phyloP scores from a whole-genome alignment of 2,329 filamentous ascomycete genomes.

The Orbilia quercus region DNA sequence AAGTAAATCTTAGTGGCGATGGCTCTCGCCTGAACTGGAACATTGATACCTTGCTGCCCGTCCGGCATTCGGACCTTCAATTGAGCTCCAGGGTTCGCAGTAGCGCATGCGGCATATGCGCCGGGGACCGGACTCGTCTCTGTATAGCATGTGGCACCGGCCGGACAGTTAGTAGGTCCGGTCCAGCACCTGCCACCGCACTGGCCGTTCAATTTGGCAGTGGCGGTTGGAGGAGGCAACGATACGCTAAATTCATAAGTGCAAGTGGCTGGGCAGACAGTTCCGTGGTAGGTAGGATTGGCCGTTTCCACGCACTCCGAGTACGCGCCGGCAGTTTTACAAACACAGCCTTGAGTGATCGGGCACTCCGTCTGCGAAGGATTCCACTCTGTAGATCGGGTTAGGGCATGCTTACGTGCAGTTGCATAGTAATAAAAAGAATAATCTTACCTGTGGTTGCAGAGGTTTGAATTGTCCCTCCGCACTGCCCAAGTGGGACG shows the following conservation, averaged over 20 bases:
- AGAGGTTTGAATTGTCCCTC: conserved; percentile 7
- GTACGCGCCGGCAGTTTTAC: conserved; percentile 13
- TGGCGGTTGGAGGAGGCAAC: conserved; percentile 27
- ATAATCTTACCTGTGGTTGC: conserved; percentile 23
- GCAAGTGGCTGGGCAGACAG: conserved; percentile 23
- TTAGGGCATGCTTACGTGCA: neutral
- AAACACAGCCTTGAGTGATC: conserved; percentile 14
- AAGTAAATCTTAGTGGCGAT: conserved; percentile 26
- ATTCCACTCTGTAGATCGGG: conserved; percentile 23
- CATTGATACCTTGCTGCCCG: conserved; percentile 13
- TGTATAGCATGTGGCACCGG: conserved; percentile 25
- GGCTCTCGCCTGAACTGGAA: conserved; percentile 18
- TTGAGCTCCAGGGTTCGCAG: conserved; percentile 5
- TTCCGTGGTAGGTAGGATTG: conserved; percentile 4
- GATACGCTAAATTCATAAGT: conserved; percentile 27
- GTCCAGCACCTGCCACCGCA: conserved; percentile 42
- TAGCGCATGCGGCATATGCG: conserved; percentile 25
- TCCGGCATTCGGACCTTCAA: conserved; percentile 11
- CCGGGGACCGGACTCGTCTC: conserved; percentile 30
- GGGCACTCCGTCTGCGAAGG: conserved; percentile 19
- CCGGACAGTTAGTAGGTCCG: conserved; percentile 41
- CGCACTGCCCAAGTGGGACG: conserved; percentile 35
- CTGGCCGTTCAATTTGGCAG: conserved; percentile 24
- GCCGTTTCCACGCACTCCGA: conserved; percentile 14
- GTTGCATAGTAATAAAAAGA: neutral